Evolutionary conservation across 768 basidiomycete genomes (phyloP), one percentile per base, ranked within the genome.

Genomic region (Tremella mesenterica): DNA sequence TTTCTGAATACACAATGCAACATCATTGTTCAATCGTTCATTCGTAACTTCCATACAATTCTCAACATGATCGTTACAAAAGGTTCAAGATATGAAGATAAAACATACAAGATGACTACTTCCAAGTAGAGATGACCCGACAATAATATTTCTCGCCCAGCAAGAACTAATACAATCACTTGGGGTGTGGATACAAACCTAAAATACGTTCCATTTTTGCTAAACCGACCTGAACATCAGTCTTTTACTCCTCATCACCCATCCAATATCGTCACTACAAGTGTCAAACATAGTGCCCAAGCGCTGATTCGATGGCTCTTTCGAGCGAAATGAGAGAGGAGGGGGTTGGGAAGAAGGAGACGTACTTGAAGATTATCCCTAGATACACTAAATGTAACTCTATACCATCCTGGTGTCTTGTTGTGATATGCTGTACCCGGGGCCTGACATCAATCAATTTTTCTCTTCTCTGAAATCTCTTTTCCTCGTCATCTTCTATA

Each of bases 381-480:
- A 25, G 66, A 56, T 29, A 70, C 62, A 27, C 56, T 57, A 48
- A 70, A 70, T 21, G 69, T 70, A 1, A 70, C 53, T 7, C 69
- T 48, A 29, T 59, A 65, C 69, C 69, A 67, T 7, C 69, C 69
- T 8, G 65, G 46, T 2, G 44, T 34, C 16, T 47, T 34, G 49
- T 67, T 53, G 49, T 70, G 65, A 53, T 70, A 70, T 30, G 69
- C 69, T 8, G 61, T 64, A 0, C 69, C 69, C 8, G 69, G 69
- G 20, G 69, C 69, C 65, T 65, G n/a, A n/a, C n/a, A n/a, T 5
- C 30, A 30, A 8, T 20, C 31, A n/a, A 36, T 18, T 41, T 5
- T 16, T 16, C 6, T 23, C n/a, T 46, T 46, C 12, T 12, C 33
- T 18, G 18, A 36, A 10, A 36, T 36, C n/a, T n/a, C n/a, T n/a